Conservation (phyloP, 805 yeast genomes). For the Saccharomyces paradoxus region DNA sequence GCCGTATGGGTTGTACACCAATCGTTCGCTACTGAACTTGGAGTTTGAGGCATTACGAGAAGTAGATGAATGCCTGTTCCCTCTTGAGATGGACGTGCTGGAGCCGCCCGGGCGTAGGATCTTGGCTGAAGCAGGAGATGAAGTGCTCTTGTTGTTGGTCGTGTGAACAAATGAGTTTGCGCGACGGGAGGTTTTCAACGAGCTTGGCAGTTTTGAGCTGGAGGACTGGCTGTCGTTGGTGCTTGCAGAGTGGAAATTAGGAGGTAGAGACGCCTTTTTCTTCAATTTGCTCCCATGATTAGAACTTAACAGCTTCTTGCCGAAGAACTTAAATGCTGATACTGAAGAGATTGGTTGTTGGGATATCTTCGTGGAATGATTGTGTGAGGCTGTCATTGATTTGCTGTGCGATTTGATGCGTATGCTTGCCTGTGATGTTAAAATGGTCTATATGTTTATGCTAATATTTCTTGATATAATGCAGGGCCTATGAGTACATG, state of each 20-base stretch:
- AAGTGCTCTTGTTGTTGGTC: background rate
- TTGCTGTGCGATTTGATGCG: background rate
- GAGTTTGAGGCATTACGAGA: constrained; percentile 8
- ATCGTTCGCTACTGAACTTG: constrained; percentile 28
- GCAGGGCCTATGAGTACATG: background rate
- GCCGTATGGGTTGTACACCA: constrained; percentile 63
- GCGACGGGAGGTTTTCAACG: background rate
- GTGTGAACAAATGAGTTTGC: background rate
- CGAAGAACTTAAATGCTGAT: constrained; percentile 14
- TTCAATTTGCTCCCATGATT: background rate
- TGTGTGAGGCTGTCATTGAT: background rate
- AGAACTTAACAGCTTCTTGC: constrained; percentile 5
- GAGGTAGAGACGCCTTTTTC: background rate
- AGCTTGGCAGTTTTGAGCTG: background rate
- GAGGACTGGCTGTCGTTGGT: background rate
- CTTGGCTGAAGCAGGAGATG: background rate
- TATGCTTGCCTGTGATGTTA: background rate
- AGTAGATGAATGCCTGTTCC: constrained; percentile 3
- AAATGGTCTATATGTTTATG: background rate
- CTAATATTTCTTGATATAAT: background rate
- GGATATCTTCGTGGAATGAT: background rate
- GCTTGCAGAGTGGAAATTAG: background rate
- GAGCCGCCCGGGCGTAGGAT: background rate
- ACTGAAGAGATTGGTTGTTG: constrained; percentile 3
- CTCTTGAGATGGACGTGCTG: constrained; percentile 2